Percentiles rank a stretch among this genome's conserved stretches.
Conservation (phyloP, 805 yeast species). For the Schwanniomyces pseudopolymorphus region DNA sequence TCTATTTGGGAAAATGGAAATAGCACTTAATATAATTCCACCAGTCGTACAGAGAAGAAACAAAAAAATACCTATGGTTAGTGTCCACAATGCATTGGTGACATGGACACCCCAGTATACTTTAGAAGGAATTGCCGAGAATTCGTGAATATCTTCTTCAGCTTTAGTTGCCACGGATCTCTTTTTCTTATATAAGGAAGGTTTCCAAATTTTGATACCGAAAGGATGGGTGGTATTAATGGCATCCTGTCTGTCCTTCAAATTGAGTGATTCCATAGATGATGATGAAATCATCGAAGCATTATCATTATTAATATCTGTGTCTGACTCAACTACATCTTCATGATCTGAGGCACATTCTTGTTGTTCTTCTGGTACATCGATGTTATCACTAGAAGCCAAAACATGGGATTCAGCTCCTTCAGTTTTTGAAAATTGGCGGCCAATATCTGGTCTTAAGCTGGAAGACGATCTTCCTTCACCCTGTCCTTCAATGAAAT, state of each 20-base stretch:
- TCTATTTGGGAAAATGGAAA: conserved; percentile 42
- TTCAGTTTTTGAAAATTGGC: neutral
- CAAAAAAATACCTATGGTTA: conserved; percentile 68
- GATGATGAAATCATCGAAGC: conserved; percentile 26
- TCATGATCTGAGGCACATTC: neutral
- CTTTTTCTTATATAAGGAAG: conserved; percentile 89
- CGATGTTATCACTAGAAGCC: conserved; percentile 8
- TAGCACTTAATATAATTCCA: conserved; percentile 44
- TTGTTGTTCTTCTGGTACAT: conserved; percentile 4
- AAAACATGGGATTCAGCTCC: conserved; percentile 12
- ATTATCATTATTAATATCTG: conserved; percentile 22
- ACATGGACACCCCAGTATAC: conserved; percentile 62
- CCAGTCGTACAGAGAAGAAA: conserved; percentile 52
- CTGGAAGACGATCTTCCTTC: neutral
- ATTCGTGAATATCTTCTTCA: conserved; percentile 89
- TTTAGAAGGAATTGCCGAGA: conserved; percentile 47
- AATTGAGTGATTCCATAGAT: conserved; percentile 74
- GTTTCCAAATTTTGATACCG: conserved; percentile 98
- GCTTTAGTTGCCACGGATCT: conserved; percentile 91
- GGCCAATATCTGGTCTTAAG: neutral
- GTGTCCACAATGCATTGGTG: conserved; percentile 72
- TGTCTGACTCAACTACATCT: conserved; percentile 19
- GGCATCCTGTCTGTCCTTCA: conserved; percentile 92
- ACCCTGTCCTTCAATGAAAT: neutral
- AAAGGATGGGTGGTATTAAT: conserved; percentile 96